A percentile compares a stretch with the other conserved stretches of the same genome.
Evolutionary conservation across 1,139 yeast species (phyloP).

Genomic region (Zygosaccharomyces sapae): DNA sequence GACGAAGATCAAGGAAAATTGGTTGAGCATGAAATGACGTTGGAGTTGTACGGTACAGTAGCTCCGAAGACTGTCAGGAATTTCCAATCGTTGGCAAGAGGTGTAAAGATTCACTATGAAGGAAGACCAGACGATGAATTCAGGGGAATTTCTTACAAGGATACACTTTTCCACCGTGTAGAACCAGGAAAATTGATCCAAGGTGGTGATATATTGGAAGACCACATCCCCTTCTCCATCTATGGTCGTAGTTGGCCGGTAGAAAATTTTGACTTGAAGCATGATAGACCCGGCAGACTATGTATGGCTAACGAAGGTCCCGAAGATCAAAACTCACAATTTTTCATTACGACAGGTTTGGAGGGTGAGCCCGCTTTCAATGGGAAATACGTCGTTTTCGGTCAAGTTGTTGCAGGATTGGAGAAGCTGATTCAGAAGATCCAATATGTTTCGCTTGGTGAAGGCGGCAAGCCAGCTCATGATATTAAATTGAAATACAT

Average conservation of each 20-base stretch:
- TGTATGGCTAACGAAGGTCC: slow-evolving; percentile 77
- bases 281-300: slow-evolving; percentile 63
- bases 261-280: slow-evolving; percentile 62
- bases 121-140: slow-evolving; percentile 40
- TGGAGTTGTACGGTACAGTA: slow-evolving; percentile 66
- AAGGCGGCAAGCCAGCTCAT: slow-evolving; percentile 39
- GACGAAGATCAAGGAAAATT: slow-evolving; percentile 19
- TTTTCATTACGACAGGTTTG: slow-evolving; percentile 57
- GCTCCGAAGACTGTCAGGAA: slow-evolving; percentile 70
- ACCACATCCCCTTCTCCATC: slow-evolving; percentile 78
- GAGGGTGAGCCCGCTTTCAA: slow-evolving; percentile 66
- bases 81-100: slow-evolving; percentile 57
- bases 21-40: slow-evolving; percentile 42
- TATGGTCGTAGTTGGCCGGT: slow-evolving; percentile 62
- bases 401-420: slow-evolving; percentile 64
- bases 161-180: slow-evolving; percentile 62
- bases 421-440: slow-evolving; percentile 50
- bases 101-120: slow-evolving; percentile 41
- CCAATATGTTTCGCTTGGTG: slow-evolving; percentile 47
- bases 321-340: slow-evolving; percentile 72
- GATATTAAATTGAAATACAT: slow-evolving; percentile 42
- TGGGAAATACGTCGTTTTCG: slow-evolving; percentile 67
- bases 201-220: slow-evolving; percentile 82
- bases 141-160: slow-evolving; percentile 51
- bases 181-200: slow-evolving; percentile 65